These are phyloP conservation scores for Ophioceras dolichostomum DNA, from an alignment of 2,329 filamentous ascomycete species.

Conservation along the genomic window DNA sequence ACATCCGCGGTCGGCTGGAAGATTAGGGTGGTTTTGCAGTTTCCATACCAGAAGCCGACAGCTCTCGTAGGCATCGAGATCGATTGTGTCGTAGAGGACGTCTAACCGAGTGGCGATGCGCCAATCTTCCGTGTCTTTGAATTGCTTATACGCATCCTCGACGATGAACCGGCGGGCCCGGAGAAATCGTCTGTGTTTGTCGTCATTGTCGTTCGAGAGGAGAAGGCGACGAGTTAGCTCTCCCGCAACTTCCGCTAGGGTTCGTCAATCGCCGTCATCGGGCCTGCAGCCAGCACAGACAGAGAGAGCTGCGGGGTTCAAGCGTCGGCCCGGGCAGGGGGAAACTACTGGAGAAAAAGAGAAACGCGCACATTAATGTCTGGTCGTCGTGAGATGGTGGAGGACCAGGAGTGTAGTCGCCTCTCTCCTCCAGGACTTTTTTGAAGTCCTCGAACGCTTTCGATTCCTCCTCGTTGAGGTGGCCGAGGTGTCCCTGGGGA, in stretches of 20 bases:
- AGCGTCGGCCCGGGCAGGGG: background rate
- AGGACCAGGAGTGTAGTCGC: conserved; percentile 45
- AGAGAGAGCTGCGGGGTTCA: too few relatives aligned
- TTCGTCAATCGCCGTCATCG: too few relatives aligned
- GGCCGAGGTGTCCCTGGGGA: conserved; percentile 68
- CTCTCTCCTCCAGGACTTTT: conserved; percentile 48
- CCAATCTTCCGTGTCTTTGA: conserved; percentile 83
- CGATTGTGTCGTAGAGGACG: conserved; percentile 74
- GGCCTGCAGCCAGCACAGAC: too few relatives aligned
- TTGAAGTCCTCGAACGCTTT: conserved; percentile 62
- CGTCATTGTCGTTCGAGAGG: too few relatives aligned
- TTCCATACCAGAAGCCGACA: conserved; percentile 66
- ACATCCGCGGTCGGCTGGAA: conserved; percentile 10
- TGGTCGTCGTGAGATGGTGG: conserved; percentile 59
- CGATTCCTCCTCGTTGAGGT: conserved; percentile 59
- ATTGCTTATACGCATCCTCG: conserved; percentile 68
- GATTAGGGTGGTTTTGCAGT: too few relatives aligned
- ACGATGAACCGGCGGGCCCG: conserved; percentile 74
- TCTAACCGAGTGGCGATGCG: conserved; percentile 68
- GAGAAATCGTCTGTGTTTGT: conserved; percentile 68
- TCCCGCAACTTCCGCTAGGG: conserved; percentile 1
- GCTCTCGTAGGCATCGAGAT: conserved; percentile 72
- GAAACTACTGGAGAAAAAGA: conserved; percentile 1
- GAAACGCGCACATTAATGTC: conserved; percentile 48
- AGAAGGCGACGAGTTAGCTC: background rate